Evolutionary conservation across 2,329 filamentous ascomycete species (phyloP).

Genomic region (Ploettnerulaceae sp.): DNA sequence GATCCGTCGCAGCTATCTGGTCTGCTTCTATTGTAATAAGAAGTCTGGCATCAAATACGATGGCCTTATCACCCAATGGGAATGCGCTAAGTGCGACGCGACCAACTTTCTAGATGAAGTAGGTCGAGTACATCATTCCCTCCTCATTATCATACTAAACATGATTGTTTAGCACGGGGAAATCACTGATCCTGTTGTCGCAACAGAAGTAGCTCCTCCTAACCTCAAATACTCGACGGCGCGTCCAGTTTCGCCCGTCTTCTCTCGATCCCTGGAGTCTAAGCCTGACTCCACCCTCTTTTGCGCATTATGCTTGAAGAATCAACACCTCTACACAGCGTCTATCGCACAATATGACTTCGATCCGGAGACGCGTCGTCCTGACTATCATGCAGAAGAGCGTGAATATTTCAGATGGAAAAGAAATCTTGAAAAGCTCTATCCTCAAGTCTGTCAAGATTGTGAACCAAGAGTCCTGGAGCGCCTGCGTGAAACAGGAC

Average conservation of each 20-base stretch:
- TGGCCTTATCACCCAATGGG: slow-evolving; percentile 58
- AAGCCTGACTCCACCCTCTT: slow-evolving; percentile 41
- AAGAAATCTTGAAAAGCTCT: slow-evolving; percentile 69
- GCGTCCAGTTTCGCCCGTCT: slow-evolving; percentile 34
- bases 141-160: neutral
- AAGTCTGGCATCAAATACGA: slow-evolving; percentile 57
- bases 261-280: slow-evolving; percentile 33
- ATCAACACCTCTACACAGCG: slow-evolving; percentile 76
- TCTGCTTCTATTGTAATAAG: slow-evolving; percentile 81
- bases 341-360: slow-evolving; percentile 77
- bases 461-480: slow-evolving; percentile 72
- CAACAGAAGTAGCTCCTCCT: slow-evolving; percentile 46
- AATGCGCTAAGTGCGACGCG: slow-evolving; percentile 75
- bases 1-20: slow-evolving; percentile 38
- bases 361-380: slow-evolving; percentile 57
- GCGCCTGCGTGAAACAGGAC: slow-evolving; percentile 65
- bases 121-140: slow-evolving; percentile 26
- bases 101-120: slow-evolving; percentile 88
- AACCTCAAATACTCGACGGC: slow-evolving; percentile 44
- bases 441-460: slow-evolving; percentile 79
- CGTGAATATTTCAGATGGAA: slow-evolving; percentile 65
- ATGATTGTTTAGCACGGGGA: slow-evolving; percentile 64
- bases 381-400: slow-evolving; percentile 62
- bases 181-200: slow-evolving; percentile 78
- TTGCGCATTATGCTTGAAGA: slow-evolving; percentile 79